These are phyloP conservation scores for Gossypium turneri DNA, from an alignment of 345 rosid species.

Conservation along the genomic window DNA sequence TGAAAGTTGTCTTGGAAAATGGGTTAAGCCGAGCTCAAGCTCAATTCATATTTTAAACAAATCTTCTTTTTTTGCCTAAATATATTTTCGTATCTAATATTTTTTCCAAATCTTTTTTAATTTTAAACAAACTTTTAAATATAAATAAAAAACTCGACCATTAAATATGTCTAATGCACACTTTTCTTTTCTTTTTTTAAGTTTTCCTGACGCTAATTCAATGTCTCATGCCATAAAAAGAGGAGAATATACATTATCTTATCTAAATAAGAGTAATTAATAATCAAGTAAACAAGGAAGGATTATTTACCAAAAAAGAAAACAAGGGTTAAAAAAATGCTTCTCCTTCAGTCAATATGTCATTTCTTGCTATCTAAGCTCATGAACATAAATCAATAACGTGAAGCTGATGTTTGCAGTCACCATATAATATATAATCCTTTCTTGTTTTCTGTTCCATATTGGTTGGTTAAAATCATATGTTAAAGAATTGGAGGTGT, in stretches of 20 bases:
- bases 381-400: neutral
- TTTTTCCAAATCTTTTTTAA: too few species aligned
- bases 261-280: neutral
- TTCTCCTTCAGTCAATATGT: neutral
- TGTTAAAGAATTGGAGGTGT: neutral
- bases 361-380: conserved; percentile 8
- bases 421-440: neutral
- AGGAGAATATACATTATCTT: neutral
- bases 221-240: neutral
- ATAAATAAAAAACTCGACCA: accelerated
- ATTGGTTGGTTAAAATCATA: neutral
- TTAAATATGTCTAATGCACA: too few species aligned
- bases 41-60: too few species aligned
- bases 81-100: too few species aligned
- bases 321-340: neutral
- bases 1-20: too few species aligned
- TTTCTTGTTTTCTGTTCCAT: neutral
- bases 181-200: too few species aligned
- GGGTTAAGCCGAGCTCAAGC: too few species aligned
- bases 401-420: neutral
- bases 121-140: too few species aligned
- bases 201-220: too few species aligned
- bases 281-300: neutral
- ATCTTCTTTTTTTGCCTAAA: too few species aligned
- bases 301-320: neutral